Evolutionary conservation across 2,329 filamentous ascomycete species (phyloP), one percentile per base, ranked within the genome.

Genomic region (Aspergillus vadensis): DNA sequence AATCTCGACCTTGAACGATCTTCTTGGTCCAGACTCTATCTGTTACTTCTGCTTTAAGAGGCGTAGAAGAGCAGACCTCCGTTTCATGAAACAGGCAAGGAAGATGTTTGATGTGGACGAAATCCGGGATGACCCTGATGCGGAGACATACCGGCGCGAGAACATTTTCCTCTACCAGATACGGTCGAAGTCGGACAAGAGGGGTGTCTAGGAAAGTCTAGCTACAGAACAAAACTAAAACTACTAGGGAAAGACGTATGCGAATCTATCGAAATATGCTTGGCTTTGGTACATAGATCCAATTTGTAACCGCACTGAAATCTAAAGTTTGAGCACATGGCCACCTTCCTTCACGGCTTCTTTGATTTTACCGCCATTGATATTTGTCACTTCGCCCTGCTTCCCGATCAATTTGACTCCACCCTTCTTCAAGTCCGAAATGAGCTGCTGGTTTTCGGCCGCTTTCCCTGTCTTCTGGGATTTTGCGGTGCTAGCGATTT

Each of bases 41-140:
- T 92, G 89, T 74, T 89, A 89, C 76, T 98, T 99, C 78, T 97
- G 94, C 80, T 97, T 96, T 83, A 98, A 97, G 82, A 94, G 92
- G 79, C 84, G 95, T 67, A 86, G 95, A 72, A 85, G 91, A 62
- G 95, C 90, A 44, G 90, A 92, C 72, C 82, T 88, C 79, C 85
- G 89, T 61, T 92, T 92, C 71, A 82, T 92, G 72, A 90, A 89
- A 74, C 84, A 84, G 72, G 87, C 88, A 15, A 86, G 81, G 71
- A 91, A 89, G 77, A 76, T 80, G 38, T 92, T 92, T 70, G 68
- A 78, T 14, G 83, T 91, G 17, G 81, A 82, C 38, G 86, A 89
- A 69, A 74, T 90, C 39, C 77, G 79, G 48, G 88, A 91, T 68
- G 83, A 87, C 61, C 69, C 75, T 19, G 70, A 73, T 38, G 68